phyloP scores from a whole-genome alignment of 345 rosid species.

The Reutealis trisperma region DNA sequence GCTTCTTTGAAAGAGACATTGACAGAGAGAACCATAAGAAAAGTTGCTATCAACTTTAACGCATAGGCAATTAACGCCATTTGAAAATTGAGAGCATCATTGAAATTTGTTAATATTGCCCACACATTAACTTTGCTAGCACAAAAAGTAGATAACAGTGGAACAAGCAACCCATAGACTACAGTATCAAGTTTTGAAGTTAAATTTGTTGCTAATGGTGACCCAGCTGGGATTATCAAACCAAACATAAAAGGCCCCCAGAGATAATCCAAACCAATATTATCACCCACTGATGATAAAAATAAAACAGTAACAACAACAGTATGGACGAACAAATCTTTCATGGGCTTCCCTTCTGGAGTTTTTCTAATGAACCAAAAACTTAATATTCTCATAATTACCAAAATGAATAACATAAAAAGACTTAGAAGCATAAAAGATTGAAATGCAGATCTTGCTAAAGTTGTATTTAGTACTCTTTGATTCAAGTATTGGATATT shows the following conservation, averaged over 20 bases:
- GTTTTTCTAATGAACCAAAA: constrained; percentile 33
- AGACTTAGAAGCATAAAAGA: neutral
- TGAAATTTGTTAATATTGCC: neutral
- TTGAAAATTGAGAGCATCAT: neutral
- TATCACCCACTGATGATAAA: constrained; percentile 27
- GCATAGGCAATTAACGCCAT: constrained; percentile 5
- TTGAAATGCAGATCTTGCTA: neutral
- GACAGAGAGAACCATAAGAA: constrained; percentile 1
- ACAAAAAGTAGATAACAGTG: constrained; percentile 20
- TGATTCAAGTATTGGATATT: neutral
- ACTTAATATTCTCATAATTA: constrained; percentile 14
- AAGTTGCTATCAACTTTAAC: constrained; percentile 8
- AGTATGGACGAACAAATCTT: constrained; percentile 10
- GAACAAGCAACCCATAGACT: constrained; percentile 28
- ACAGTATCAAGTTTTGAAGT: constrained; percentile 28
- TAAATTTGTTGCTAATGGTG: constrained; percentile 34
- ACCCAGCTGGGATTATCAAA: constrained; percentile 36
- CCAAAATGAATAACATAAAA: neutral
- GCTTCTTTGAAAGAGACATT: constrained; percentile 19
- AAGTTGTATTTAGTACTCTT: neutral
- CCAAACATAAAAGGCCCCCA: constrained; percentile 35
- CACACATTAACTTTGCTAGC: constrained; percentile 23
- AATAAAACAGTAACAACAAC: neutral
- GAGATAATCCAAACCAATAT: constrained; percentile 20
- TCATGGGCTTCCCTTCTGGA: constrained; percentile 29